A percentile compares a stretch with the other conserved stretches of the same genome.
Conservation (phyloP, 1,284 basidiomycete species). For the Cryptococcus wingfieldii region DNA sequence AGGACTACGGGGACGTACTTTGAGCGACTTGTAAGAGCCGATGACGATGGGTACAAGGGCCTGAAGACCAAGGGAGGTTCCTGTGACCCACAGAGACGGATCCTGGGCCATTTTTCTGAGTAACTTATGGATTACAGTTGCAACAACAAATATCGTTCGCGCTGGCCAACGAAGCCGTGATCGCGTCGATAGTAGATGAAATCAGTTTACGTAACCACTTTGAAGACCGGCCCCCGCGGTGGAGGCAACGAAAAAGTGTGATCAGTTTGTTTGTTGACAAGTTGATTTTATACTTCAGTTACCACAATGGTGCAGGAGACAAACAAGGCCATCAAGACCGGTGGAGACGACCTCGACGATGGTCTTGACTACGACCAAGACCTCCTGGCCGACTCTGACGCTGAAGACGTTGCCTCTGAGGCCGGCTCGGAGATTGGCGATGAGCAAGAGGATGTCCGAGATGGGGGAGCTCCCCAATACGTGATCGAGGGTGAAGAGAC, state of each 20-base stretch:
- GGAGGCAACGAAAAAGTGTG: too few relatives aligned
- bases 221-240: too few relatives aligned
- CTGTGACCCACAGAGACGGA: conserved; percentile 21
- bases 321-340: conserved; percentile 15
- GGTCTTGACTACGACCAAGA: conserved; percentile 29
- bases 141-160: background rate
- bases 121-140: too few relatives aligned
- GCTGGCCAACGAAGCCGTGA: background rate
- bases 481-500: conserved; percentile 17
- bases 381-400: conserved; percentile 29
- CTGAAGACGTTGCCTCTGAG: conserved; percentile 18
- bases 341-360: conserved; percentile 46
- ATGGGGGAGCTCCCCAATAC: conserved; percentile 23
- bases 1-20: conserved; percentile 25
- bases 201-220: too few relatives aligned
- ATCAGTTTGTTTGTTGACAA: too few relatives aligned
- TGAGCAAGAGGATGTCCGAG: conserved; percentile 23
- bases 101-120: conserved; percentile 8
- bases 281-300: too few relatives aligned
- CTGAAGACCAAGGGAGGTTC: conserved; percentile 37
- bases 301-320: conserved; percentile 9
- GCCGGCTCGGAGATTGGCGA: conserved; percentile 13
- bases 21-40: conserved; percentile 47
- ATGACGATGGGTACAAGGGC: conserved; percentile 45
- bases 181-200: too few relatives aligned